Evolutionary conservation across 2,329 filamentous ascomycete species (phyloP).

Genomic region (Ophiocordyceps camponoti-saundersi): DNA sequence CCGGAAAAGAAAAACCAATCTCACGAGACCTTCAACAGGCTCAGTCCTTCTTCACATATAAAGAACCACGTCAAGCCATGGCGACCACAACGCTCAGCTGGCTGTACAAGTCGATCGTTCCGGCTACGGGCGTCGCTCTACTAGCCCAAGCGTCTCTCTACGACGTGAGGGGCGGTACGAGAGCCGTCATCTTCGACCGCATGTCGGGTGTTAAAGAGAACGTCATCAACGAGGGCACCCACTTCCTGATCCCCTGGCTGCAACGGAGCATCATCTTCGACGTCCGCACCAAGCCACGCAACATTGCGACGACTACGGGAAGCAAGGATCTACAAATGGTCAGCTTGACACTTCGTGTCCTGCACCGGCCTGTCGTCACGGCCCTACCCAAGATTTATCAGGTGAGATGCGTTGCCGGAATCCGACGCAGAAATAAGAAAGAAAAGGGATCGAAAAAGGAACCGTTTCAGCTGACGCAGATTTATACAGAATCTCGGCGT

Average conservation of each 20-base stretch:
- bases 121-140: slow-evolving; percentile 49
- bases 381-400: slow-evolving; percentile 95
- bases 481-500: slow-evolving; percentile 67
- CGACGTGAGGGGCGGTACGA: slow-evolving; percentile 87
- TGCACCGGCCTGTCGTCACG: slow-evolving; percentile 88
- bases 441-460: too few relatives aligned
- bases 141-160: slow-evolving; percentile 70
- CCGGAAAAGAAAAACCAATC: neutral
- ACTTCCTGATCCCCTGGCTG: slow-evolving; percentile 91
- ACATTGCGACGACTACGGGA: slow-evolving; percentile 93
- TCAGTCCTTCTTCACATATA: neutral
- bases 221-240: slow-evolving; percentile 90
- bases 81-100: slow-evolving; percentile 40
- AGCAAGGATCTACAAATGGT: slow-evolving; percentile 99
- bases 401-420: slow-evolving; percentile 29
- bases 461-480: neutral
- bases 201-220: slow-evolving; percentile 80
- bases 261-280: slow-evolving; percentile 92
- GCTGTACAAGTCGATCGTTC: slow-evolving; percentile 55
- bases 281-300: slow-evolving; percentile 91
- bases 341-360: slow-evolving; percentile 85
- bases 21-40: neutral
- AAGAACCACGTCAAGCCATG: slow-evolving; percentile 19
- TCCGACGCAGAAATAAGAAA: too few relatives aligned
- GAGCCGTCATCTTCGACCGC: slow-evolving; percentile 96